Percentiles rank a stretch among this genome's conserved stretches.
Evolutionary conservation across 2,329 filamentous ascomycete species (phyloP).

Genomic region (Cercospora janseana): DNA sequence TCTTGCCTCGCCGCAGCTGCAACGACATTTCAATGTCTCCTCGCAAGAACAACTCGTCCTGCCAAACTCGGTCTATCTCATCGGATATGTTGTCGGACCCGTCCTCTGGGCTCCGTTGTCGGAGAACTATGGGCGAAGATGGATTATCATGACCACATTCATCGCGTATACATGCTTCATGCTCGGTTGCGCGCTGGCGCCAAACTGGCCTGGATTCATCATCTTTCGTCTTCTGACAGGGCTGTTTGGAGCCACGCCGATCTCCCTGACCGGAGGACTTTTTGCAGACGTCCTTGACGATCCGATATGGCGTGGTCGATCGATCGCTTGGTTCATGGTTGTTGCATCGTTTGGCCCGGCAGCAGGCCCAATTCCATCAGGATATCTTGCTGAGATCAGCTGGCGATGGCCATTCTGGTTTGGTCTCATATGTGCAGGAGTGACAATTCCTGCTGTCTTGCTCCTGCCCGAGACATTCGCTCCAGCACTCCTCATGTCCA

Average conservation of each 20-base stretch:
- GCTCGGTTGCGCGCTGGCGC: conserved; percentile 44
- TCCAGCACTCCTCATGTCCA: conserved; percentile 40
- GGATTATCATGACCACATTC: conserved; percentile 30
- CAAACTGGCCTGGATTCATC: conserved; percentile 30
- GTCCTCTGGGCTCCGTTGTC: conserved; percentile 45
- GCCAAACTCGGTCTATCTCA: conserved; percentile 49
- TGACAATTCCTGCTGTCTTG: conserved; percentile 15
- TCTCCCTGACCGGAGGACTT: conserved; percentile 22
- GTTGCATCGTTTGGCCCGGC: conserved; percentile 20
- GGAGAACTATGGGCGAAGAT: conserved; percentile 47
- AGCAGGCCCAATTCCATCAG: conserved; percentile 16
- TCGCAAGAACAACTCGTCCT: conserved; percentile 41
- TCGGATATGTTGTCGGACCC: conserved; percentile 44
- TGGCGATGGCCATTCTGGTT: conserved; percentile 26
- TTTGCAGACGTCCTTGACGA: conserved; percentile 23
- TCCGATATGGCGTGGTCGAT: conserved; percentile 17
- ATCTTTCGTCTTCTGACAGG: conserved; percentile 21
- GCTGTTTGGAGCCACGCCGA: conserved; percentile 21
- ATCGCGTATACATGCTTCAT: conserved; percentile 34
- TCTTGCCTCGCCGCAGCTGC: conserved; percentile 59
- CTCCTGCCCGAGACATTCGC: conserved; percentile 46
- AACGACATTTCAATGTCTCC: conserved; percentile 55
- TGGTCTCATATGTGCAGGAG: conserved; percentile 19
- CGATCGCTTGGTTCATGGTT: conserved; percentile 25
- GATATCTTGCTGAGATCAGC: conserved; percentile 17